Percentiles rank a stretch among this genome's conserved stretches.
These are phyloP conservation scores for Phytopythium vexans DNA, from an alignment of 352 stramenopile species.

Conservation along the genomic window DNA sequence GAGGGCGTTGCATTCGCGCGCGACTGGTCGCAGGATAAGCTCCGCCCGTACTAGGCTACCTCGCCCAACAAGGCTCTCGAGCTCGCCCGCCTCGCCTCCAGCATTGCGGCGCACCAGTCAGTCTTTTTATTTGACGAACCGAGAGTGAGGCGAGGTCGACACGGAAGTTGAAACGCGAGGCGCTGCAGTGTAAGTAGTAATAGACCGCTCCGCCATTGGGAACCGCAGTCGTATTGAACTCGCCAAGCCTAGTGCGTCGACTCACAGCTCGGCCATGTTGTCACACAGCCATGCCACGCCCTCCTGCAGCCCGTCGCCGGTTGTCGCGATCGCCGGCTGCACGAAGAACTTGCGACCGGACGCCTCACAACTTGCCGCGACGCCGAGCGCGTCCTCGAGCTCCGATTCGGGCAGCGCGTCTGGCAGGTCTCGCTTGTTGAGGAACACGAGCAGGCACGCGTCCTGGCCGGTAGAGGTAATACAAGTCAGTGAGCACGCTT, in stretches of 20 bases:
- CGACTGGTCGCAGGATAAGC: slow-evolving; percentile 53
- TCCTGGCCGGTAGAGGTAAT: slow-evolving; percentile 12
- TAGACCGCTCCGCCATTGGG: slow-evolving; percentile 2
- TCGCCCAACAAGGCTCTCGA: background rate
- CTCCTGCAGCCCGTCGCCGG: slow-evolving; percentile 65
- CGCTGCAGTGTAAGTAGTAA: slow-evolving; percentile 6
- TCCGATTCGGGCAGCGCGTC: slow-evolving; percentile 44
- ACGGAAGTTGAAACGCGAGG: background rate
- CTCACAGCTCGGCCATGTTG: slow-evolving; percentile 68
- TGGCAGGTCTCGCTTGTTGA: slow-evolving; percentile 80
- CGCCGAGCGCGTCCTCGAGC: slow-evolving; percentile 41
- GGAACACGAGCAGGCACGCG: slow-evolving; percentile 58
- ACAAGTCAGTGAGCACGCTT: background rate
- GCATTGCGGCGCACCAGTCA: too few relatives aligned
- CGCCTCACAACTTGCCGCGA: slow-evolving; percentile 47
- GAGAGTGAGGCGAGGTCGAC: background rate
- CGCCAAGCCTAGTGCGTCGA: slow-evolving; percentile 6
- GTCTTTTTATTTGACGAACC: background rate
- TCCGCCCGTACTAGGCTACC: slow-evolving; percentile 11
- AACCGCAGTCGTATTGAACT: background rate
- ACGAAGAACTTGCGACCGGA: slow-evolving; percentile 50
- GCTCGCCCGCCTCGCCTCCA: too few relatives aligned
- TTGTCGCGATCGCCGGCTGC: slow-evolving; percentile 74
- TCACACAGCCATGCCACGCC: slow-evolving; percentile 78
- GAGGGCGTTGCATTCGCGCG: slow-evolving; percentile 91